These are phyloP conservation scores for Chrysosporium keratinophilum DNA, from an alignment of 2,329 filamentous ascomycete genomes.

Conservation along the genomic window DNA sequence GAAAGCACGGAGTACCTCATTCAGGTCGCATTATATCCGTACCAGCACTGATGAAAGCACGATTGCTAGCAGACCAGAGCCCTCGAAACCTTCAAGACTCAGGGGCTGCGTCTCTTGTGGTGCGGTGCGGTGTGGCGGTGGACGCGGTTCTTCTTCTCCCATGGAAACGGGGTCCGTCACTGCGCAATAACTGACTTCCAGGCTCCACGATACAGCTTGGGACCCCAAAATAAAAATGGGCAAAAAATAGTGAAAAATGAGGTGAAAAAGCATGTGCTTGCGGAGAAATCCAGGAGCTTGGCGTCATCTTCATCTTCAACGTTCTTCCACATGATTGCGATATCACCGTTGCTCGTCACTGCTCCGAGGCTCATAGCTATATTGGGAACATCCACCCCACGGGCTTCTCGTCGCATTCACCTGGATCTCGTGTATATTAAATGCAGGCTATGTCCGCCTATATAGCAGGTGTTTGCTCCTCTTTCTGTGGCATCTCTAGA, in stretches of 20 bases:
- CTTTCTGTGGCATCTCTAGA: no score
- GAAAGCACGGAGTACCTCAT: no score
- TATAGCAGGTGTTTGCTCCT: no score
- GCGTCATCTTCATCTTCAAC: not conserved
- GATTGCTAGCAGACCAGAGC: no score
- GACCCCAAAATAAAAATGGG: not conserved
- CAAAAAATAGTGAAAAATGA: not conserved
- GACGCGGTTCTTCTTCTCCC: no score
- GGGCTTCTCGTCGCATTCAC: not conserved
- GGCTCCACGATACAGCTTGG: not conserved
- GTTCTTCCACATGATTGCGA: constrained; percentile 1
- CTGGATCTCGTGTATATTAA: not conserved
- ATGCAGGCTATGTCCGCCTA: not conserved
- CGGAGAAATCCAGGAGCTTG: not conserved
- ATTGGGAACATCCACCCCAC: not conserved
- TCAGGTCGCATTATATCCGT: no score
- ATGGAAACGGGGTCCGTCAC: no score
- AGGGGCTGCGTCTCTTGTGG: no score
- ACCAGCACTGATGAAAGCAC: no score
- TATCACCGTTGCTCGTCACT: not conserved
- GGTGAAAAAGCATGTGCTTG: constrained; percentile 4
- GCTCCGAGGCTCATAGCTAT: constrained; percentile 3
- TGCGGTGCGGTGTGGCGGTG: no score
- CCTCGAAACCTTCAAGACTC: no score
- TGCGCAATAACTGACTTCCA: no score